Base-by-base conservation (phyloP, 371 early-diverging fungal species). In the Lichtheimia corymbifera region DNA sequence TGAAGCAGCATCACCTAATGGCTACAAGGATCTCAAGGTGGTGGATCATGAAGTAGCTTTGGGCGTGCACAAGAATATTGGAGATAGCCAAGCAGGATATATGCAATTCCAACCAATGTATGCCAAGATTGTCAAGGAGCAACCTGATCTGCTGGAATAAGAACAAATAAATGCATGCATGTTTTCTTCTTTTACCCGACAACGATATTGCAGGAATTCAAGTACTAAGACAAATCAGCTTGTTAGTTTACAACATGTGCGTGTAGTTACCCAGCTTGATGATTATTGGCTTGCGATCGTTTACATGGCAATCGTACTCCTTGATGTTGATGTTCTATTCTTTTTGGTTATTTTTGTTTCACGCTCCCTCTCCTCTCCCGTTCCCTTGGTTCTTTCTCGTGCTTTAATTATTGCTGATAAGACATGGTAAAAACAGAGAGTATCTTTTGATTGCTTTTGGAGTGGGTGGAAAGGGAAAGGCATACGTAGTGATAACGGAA, bases 61-160 rank as follows among this genome's bases (percentile, higher is more conserved):
- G 4, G 69, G 65, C 2, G 74, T 82, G 0, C 61, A 55, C 40
- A 45, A 53, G 0, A 76, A 62, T 15, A 70, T 80, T 2, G 86
- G 85, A 0, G 72, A 76, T 43, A 28, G 50, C 11, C 52, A 64
- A 11, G 74, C 83, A 3, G 85, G 80, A 4, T 79, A 77, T 66
- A 73, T 74, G 61, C 72, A 76, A 53, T 83, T 84, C 66, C 85
- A 83, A 59, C 86, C 86, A 13, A 80, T 83, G 73, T 86, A 66
- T 56, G 68, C 83, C 30, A 72, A 76, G 69, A 84, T 83, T 55
- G 62, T 72, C 13, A 70, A 65, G 58, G 82, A 84, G 55, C 81
- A 86, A 53, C 86, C 83, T 12, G 86, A 86, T 60, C 43, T 52
- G 18, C 54, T 61, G 3, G 61, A 61, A 30, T 61, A 61, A 60